phyloP scores from a whole-genome alignment of 2,329 filamentous ascomycete genomes.

The Samsoniella hepiali region DNA sequence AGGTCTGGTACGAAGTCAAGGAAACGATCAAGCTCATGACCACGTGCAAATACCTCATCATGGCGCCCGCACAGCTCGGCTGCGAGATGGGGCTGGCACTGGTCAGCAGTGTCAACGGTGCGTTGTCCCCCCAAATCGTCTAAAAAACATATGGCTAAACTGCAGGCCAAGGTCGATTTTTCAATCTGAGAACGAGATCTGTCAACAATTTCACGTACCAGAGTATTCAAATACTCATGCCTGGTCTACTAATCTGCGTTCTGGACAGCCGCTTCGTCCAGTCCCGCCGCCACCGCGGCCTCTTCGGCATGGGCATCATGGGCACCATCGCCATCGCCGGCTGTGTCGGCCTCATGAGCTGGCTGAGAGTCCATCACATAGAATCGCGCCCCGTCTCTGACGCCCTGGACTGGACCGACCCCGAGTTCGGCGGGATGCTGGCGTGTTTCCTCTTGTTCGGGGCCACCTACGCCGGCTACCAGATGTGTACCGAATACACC shows the following conservation, averaged over 20 bases:
- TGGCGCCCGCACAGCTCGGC: conserved; percentile 12
- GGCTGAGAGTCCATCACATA: not conserved
- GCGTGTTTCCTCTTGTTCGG: conserved; percentile 9
- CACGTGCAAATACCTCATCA: conserved; percentile 8
- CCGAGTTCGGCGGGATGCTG: conserved; percentile 1
- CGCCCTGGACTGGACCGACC: not conserved
- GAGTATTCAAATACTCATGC: conserved; percentile 12
- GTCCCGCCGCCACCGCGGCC: conserved; percentile 6
- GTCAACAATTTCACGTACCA: conserved; percentile 10
- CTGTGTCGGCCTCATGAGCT: conserved; percentile 9
- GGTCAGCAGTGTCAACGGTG: conserved; percentile 14
- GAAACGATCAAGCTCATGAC: conserved; percentile 16
- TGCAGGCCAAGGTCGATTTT: not conserved
- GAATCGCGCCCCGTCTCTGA: not conserved
- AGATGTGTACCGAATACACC: conserved; percentile 15
- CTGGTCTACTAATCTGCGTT: conserved; percentile 10
- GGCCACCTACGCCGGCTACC: conserved; percentile 13
- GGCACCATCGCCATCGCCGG: conserved; percentile 8
- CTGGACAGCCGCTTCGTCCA: conserved; percentile 5
- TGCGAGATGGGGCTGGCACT: conserved; percentile 15
- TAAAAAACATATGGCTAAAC: not conserved
- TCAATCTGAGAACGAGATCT: conserved; percentile 6
- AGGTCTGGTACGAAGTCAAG: conserved; percentile 8
- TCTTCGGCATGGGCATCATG: conserved; percentile 6
- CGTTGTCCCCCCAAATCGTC: not conserved